phyloP scores from a whole-genome alignment of 495 filamentous ascomycete genomes.

The Chaetomium tenue region DNA sequence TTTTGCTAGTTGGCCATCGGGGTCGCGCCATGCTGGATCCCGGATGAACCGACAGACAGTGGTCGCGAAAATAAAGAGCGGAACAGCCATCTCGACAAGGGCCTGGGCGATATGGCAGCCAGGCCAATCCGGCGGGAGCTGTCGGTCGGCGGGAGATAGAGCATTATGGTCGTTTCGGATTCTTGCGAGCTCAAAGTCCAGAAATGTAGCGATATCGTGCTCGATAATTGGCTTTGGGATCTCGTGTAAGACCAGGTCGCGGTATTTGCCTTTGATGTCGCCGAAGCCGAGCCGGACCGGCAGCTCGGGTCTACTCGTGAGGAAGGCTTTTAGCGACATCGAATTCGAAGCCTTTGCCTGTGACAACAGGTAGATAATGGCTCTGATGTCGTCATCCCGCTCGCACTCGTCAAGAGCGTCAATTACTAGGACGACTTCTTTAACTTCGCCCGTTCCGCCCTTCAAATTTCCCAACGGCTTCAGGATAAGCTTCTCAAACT shows the following conservation, averaged over 20 bases:
- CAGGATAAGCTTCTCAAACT: conserved; percentile 53
- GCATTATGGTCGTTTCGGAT: conserved; percentile 31
- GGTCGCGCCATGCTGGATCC: conserved; percentile 27
- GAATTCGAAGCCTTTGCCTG: conserved; percentile 17
- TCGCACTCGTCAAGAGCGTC: conserved; percentile 58
- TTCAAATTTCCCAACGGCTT: conserved; percentile 34
- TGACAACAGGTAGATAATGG: conserved; percentile 42
- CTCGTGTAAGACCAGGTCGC: conserved; percentile 36
- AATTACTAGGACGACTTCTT: conserved; percentile 24
- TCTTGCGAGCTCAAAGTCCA: conserved; percentile 26
- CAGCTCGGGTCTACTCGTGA: conserved; percentile 48
- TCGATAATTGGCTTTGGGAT: conserved; percentile 34
- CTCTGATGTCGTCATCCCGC: conserved; percentile 38
- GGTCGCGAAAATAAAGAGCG: conserved; percentile 48
- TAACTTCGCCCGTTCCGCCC: conserved; percentile 30
- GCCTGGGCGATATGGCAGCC: conserved; percentile 28
- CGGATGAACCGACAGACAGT: conserved; percentile 44
- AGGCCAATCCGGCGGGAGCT: conserved; percentile 43
- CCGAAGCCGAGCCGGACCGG: conserved; percentile 40
- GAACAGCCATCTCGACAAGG: conserved; percentile 42
- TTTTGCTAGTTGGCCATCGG: conserved; percentile 28
- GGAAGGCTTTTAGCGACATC: conserved; percentile 25
- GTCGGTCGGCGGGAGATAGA: conserved; percentile 1
- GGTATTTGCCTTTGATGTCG: conserved; percentile 30
- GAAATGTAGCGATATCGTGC: conserved; percentile 40